Conservation (phyloP, 2,329 filamentous ascomycete genomes). For the Penicillium sp. region DNA sequence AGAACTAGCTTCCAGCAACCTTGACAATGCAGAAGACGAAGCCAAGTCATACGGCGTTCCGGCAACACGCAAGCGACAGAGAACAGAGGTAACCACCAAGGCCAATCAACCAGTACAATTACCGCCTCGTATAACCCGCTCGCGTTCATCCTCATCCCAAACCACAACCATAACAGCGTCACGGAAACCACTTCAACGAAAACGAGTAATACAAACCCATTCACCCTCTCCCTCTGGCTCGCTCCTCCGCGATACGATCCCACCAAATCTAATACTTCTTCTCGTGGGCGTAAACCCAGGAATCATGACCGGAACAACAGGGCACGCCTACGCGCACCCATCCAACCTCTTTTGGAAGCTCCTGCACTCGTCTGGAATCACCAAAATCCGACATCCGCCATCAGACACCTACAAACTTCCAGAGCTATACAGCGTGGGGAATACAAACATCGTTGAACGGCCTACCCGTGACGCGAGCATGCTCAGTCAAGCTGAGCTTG, state of each 20-base stretch:
- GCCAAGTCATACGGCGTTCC: not conserved
- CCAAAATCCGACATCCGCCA: slow-evolving; percentile 41
- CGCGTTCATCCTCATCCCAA: not conserved
- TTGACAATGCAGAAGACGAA: not conserved
- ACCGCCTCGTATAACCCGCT: not conserved
- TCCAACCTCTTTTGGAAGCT: slow-evolving; percentile 54
- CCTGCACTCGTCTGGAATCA: slow-evolving; percentile 47
- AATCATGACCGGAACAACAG: slow-evolving; percentile 44
- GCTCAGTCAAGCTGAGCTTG: slow-evolving; percentile 71
- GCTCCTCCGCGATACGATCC: slow-evolving; percentile 44
- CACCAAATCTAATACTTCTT: slow-evolving; percentile 43
- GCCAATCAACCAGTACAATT: not conserved
- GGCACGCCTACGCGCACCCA: slow-evolving; percentile 51
- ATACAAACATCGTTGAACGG: slow-evolving; percentile 82
- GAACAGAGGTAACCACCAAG: not conserved
- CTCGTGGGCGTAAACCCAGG: slow-evolving; percentile 51
- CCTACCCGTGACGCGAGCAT: slow-evolving; percentile 75
- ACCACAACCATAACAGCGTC: not conserved
- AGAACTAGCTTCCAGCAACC: not conserved
- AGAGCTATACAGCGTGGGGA: slow-evolving; percentile 66
- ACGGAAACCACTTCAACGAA: not conserved
- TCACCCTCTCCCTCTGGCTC: not conserved
- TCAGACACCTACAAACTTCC: slow-evolving; percentile 57
- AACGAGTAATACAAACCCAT: not conserved
- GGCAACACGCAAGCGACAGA: not conserved